A percentile compares a stretch with the other conserved stretches of the same genome.
Conservation (phyloP, 2,329 filamentous ascomycete genomes). For the Fusarium mexicanum region DNA sequence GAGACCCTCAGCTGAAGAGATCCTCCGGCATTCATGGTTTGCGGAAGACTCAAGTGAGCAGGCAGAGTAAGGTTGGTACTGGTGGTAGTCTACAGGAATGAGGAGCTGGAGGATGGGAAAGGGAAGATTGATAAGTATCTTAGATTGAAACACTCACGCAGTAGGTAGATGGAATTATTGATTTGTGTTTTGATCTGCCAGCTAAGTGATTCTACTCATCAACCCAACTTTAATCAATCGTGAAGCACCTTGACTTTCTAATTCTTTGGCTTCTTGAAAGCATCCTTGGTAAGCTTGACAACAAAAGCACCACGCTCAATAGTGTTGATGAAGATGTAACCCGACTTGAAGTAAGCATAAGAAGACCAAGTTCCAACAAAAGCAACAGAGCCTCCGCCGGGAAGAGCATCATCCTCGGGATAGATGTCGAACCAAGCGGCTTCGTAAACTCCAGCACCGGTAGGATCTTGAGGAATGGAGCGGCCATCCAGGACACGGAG, state of each 20-base stretch:
- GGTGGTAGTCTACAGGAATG: background rate
- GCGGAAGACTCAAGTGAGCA: background rate
- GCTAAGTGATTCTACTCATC: rapidly evolving
- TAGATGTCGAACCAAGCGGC: constrained; percentile 61
- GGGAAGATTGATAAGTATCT: rapidly evolving
- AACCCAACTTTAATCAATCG: rapidly evolving
- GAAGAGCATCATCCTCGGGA: constrained; percentile 58
- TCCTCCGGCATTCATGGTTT: background rate
- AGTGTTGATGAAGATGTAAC: constrained; percentile 61
- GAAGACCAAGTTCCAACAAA: constrained; percentile 59
- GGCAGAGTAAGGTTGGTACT: rapidly evolving
- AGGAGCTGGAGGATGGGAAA: background rate
- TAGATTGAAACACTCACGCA: background rate
- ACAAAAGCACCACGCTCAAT: constrained; percentile 62
- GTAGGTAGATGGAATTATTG: background rate
- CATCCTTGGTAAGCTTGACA: constrained; percentile 49
- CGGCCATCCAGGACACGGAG: constrained; percentile 53
- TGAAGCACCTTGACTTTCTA: background rate
- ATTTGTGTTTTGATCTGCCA: background rate
- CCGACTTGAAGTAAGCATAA: constrained; percentile 60
- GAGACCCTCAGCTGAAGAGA: background rate
- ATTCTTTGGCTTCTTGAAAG: constrained; percentile 14
- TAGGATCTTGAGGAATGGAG: constrained; percentile 53
- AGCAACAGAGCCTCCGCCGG: constrained; percentile 50
- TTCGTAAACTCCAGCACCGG: constrained; percentile 57